Evolutionary conservation across 441 rosid genomes (phyloP), one percentile per base, ranked within the genome.

Genomic region (Adansonia rubrostipa): DNA sequence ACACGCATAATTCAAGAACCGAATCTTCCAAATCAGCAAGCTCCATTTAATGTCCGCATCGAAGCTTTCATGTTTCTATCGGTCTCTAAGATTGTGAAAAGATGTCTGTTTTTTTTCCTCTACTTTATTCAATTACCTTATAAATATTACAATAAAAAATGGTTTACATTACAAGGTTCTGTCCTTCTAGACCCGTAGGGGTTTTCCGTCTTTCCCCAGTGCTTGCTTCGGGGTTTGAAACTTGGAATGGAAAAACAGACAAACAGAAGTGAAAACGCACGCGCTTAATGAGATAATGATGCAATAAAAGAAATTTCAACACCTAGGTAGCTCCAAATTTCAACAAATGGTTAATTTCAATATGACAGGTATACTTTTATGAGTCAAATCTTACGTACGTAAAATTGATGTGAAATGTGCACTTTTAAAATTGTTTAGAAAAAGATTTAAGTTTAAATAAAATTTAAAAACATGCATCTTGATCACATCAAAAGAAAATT

Each of bases 1-100:
- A 53, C 17, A 56, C 2, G 9, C 9, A 57, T 57, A 17, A 65
- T 65, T 65, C 20, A 75, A 90, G 85, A 81, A 86, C 78, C 86
- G 93, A 92, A 89, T 89, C 91, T 91, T 89, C 89, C 91, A 87
- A 81, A 87, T 85, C 89, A 84, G 82, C 88, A 81, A 75, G 84
- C 80, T 85, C 90, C 36, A 62, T 87, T 90, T 78, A 88, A 81
- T 87, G 91, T 80, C 73, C 80, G 86, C 90, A 83, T 91, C 67
- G 94, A 78, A 78, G 86, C 74, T 85, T 83, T 85, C 89, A 82
- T 82, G 88, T 79, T 85, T 82, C 86, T 33, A 68, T 80, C 83
- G 84, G 87, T 80, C 80, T 81, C 87, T 81, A 79, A 73, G 84
- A 79, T 81, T 84, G 82, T 62, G 86, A 78, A 85, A 69, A 89